Base-by-base conservation (phyloP, 1,139 yeast species). In the Yamadazyma diospyri region DNA sequence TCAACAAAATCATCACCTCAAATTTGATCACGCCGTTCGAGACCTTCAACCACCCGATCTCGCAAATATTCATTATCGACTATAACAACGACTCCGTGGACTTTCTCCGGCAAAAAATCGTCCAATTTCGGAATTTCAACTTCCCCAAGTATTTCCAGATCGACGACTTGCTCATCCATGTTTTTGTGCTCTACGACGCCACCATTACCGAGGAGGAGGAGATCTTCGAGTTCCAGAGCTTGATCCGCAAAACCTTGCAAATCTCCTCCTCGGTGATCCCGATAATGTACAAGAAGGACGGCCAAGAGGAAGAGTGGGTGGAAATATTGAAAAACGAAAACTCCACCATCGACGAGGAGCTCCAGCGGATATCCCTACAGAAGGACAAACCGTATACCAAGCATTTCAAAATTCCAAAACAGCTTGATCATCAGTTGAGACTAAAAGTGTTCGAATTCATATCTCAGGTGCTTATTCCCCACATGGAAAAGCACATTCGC, bases 31-130 rank as follows among this genome's bases (percentile, higher is more conserved):
- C 87, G 2, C 82, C 95, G 1, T 88, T 86, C 53, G 97, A 92
- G 53, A 81, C 92, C 3, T 82, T 89, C 53, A 82, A 86, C 46
- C 97, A 92, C 53, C 97, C 98, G 0, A 75, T 88, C 1, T 73
- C 88, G 1, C 86, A 89, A 33, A 57, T 89, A 12, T 69, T 88
- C 34, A 81, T 83, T 4, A 66, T 89, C 3, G 70, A 82, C 37
- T 57, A 40, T 32, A 61, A 61, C 9, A 42, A 48, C 9, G 80
- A 78, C 40, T 63, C 81, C 1, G 48, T 78, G 3, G 80, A 73
- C 10, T 53, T 63, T 5, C 54, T 79, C 24, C 46, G 68, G 18
- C 45, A 51, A 16, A 38, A 57, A 37, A 56, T 71, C n/a, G 68
- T 64, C 7, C 63, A 61, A 14, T 71, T 72, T 55, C 55, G 76